Conservation (phyloP, 2,329 filamentous ascomycete species). For the Metarhizium sp. region DNA sequence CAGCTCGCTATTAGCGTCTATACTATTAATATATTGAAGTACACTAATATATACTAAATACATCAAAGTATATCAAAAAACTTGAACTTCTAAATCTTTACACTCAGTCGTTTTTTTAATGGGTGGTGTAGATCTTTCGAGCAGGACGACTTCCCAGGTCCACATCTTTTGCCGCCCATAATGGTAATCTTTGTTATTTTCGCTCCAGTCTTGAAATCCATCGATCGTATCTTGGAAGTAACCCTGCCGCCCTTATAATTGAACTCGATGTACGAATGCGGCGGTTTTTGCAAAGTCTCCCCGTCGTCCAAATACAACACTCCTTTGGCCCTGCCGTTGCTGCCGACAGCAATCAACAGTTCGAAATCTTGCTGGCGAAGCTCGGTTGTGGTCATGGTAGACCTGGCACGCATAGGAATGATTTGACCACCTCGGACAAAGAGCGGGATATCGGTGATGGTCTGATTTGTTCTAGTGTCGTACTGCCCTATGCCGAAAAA, state of each 20-base stretch:
- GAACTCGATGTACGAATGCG: constrained; percentile 30
- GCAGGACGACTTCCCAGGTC: neutral
- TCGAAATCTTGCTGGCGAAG: constrained; percentile 57
- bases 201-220: neutral
- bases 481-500: constrained; percentile 27
- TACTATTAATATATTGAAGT: too few relatives aligned
- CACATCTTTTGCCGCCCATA: neutral
- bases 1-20: too few relatives aligned
- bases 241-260: constrained; percentile 43
- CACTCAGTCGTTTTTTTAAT: too few relatives aligned
- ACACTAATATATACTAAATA: too few relatives aligned
- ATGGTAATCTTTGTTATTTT: constrained; percentile 5
- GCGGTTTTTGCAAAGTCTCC: constrained; percentile 35
- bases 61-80: too few relatives aligned
- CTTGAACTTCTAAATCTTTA: too few relatives aligned
- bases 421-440: constrained; percentile 55
- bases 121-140: neutral
- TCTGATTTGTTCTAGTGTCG: constrained; percentile 22
- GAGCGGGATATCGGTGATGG: constrained; percentile 45
- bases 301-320: constrained; percentile 69
- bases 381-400: constrained; percentile 52
- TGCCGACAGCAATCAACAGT: constrained; percentile 55
- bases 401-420: constrained; percentile 44
- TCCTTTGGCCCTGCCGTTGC: constrained; percentile 53
- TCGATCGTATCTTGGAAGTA: constrained; percentile 23